A percentile compares a stretch with the other conserved stretches of the same genome.
Evolutionary conservation across 305 asterid species (phyloP).

Genomic region (Fraxinus ornus): DNA sequence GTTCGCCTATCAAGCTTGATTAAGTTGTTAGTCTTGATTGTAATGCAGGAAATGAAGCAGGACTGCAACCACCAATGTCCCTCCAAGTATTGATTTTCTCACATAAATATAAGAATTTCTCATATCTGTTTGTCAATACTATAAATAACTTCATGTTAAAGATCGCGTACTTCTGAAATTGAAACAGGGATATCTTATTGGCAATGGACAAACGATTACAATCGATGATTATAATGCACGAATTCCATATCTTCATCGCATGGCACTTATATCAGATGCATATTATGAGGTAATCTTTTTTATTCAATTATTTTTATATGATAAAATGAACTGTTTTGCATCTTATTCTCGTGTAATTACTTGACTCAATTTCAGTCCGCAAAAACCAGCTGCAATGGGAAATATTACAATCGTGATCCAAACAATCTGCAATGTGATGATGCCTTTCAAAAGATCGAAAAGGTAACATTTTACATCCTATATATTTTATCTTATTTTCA

Average conservation of each 20-base stretch:
- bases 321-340: neutral
- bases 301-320: neutral
- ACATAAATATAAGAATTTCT: neutral
- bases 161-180: neutral
- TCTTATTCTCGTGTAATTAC: neutral
- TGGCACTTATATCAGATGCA: constrained; percentile 44
- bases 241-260: constrained; percentile 36
- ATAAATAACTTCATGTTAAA: neutral
- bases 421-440: constrained; percentile 15
- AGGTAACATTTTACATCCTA: constrained; percentile 10
- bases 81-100: constrained; percentile 20
- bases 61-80: constrained; percentile 16
- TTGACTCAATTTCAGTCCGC: constrained; percentile 29
- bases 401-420: constrained; percentile 29
- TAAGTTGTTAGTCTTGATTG: neutral
- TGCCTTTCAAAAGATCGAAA: constrained; percentile 23
- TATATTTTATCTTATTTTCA: neutral
- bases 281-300: constrained; percentile 33
- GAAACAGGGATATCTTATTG: constrained; percentile 37
- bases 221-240: neutral
- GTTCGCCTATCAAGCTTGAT: neutral
- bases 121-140: neutral
- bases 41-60: constrained; percentile 33
- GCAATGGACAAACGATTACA: constrained; percentile 25
- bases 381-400: constrained; percentile 31